Evolutionary conservation across 129 eudicot species (phyloP).

Genomic region (Escallonia herrerae): DNA sequence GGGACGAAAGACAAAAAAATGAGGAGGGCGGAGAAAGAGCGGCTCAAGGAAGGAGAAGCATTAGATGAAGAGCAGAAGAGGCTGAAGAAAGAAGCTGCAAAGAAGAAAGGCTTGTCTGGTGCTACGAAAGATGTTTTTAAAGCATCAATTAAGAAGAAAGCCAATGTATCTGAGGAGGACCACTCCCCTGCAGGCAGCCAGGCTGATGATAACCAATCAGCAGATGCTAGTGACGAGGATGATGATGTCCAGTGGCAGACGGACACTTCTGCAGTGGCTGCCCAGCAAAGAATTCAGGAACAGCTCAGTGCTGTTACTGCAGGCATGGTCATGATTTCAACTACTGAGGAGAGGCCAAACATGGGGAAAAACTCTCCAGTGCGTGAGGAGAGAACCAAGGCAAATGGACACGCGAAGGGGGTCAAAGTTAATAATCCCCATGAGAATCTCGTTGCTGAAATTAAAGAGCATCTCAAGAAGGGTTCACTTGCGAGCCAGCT

Average conservation of each 20-base stretch:
- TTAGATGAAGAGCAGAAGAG: conserved; percentile 56
- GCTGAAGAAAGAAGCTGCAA: conserved; percentile 40
- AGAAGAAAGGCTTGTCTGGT: conserved; percentile 22
- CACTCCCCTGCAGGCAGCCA: conserved; percentile 40
- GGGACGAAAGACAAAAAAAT: conserved; percentile 45
- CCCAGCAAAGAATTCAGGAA: conserved; percentile 46
- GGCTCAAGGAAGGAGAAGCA: conserved; percentile 50
- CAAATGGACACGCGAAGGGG: conserved; percentile 17
- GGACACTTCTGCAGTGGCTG: conserved; percentile 52
- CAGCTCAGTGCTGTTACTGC: conserved; percentile 56
- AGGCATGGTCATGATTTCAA: conserved; percentile 54
- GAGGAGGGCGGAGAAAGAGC: conserved; percentile 68
- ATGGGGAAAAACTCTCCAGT: conserved; percentile 5
- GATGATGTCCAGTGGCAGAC: conserved; percentile 60
- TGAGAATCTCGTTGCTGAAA: conserved; percentile 23
- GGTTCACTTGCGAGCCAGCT: conserved; percentile 22
- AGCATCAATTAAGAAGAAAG: conserved; percentile 39
- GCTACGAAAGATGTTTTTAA: conserved; percentile 23
- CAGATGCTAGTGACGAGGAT: conserved; percentile 25
- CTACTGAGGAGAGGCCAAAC: conserved; percentile 34
- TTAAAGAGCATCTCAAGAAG: conserved; percentile 33
- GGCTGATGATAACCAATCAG: conserved; percentile 30
- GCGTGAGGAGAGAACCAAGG: conserved; percentile 14
- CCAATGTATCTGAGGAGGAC: conserved; percentile 51
- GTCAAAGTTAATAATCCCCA: conserved; percentile 2